Evolutionary conservation across 2,329 filamentous ascomycete species (phyloP).

Genomic region (Endoconidiophora laricicola): DNA sequence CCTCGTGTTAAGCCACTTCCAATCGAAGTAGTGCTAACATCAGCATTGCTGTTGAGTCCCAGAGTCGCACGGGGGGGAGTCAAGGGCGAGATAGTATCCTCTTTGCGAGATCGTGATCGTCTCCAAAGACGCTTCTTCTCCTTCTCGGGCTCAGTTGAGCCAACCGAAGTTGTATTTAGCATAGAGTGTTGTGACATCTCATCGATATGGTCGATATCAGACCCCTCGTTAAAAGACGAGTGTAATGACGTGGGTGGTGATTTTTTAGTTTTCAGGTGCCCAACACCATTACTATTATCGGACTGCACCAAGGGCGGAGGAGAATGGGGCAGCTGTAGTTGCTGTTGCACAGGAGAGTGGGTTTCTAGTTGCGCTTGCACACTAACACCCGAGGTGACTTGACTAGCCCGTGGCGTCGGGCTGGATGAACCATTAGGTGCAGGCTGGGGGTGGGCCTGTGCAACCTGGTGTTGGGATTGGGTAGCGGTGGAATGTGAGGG

Average conservation of each 20-base stretch:
- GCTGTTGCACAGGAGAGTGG: background rate
- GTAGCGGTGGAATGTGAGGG: constrained; percentile 2
- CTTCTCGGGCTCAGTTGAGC: constrained; percentile 35
- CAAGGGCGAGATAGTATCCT: constrained; percentile 25
- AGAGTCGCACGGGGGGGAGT: constrained; percentile 26
- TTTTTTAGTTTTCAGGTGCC: constrained; percentile 41
- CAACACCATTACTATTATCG: background rate
- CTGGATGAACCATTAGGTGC: constrained; percentile 25
- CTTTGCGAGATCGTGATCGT: constrained; percentile 46
- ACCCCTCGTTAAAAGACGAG: constrained; percentile 64
- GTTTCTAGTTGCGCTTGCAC: background rate
- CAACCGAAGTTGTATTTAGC: constrained; percentile 17
- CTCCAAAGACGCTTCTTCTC: constrained; percentile 58
- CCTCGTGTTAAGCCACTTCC: constrained; percentile 39
- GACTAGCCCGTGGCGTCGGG: constrained; percentile 29
- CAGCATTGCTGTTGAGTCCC: constrained; percentile 47
- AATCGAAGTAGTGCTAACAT: constrained; percentile 50
- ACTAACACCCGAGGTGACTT: constrained; percentile 22
- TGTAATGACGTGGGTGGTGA: constrained; percentile 66
- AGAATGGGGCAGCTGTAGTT: background rate
- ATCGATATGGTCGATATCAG: constrained; percentile 59
- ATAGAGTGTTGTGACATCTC: constrained; percentile 24
- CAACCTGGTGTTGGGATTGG: no score
- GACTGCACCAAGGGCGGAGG: background rate
- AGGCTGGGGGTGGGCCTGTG: background rate